Evolutionary conservation across 129 eudicot genomes (phyloP), one percentile per base, ranked within the genome.

Genomic region (Flaveria trinervia): DNA sequence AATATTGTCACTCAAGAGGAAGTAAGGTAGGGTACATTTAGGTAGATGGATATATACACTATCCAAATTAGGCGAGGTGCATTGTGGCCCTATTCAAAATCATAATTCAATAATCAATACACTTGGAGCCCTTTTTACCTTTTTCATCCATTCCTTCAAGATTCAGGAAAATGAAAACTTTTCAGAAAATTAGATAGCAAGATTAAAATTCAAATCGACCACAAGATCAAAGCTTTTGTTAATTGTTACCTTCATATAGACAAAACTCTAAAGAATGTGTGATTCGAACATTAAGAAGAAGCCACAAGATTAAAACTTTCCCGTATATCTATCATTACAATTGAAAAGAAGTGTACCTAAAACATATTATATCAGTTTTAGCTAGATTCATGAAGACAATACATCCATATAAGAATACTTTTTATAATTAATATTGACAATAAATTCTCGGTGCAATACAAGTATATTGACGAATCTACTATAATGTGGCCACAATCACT

Each of bases 1-100:
- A 65, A 49, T 25, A 50, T 48, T 65, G 73, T 62, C 43, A 76
- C 44, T n/a, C 43, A 65, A 76, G 64, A 49, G 50, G 60, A 18
- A 33, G 68, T 56, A 73, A 68, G 77, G 77, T 41, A 73, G 25
- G 68, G 68, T 76, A 26, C 20, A 36, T 50, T 51, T 18, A 59
- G 71, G 28, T 50, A 7, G 41, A 76, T 76, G 80, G 80, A 65
- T 76, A 76, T 50, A 65, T 12, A 76, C 65, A 65, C 70, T 50
- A 76, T 76, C 80, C 43, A 76, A 65, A 76, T 50, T 65, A 65
- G 65, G 52, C 33, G 65, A 76, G 25, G 65, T 18, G 72, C 16
- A 76, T 55, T 26, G 83, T 67, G 84, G 75, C 65, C 74, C 79
- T 71, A 44, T 61, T 79, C 45, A 79, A 71, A 36, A 79, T 52